Evolutionary conservation across 2,329 filamentous ascomycete species (phyloP), one percentile per base, ranked within the genome.

Genomic region (Colletotrichum sp.): DNA sequence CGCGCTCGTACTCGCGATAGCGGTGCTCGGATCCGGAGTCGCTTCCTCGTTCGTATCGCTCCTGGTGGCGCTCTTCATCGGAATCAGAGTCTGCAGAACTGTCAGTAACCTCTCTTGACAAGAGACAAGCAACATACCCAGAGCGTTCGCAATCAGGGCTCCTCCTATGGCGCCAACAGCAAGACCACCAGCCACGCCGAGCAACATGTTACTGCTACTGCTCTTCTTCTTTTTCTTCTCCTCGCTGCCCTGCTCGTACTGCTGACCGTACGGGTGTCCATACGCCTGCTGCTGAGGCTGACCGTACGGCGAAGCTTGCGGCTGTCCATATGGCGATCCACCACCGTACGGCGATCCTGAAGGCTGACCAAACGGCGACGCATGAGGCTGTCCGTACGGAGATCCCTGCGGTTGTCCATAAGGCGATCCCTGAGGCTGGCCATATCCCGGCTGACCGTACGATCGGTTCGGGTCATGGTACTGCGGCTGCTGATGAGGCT

Each of bases 101-200:
- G 26, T 34, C 1, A 26, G 34, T 57, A 21, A 2, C 6, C 3
- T 6, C 3, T 3, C 2, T 21, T 24, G 13, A 5, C 0, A 21
- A 30, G n/a, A 9, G 0, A 15, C 8, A 13, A 32, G 16, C 2
- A 10, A 85, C 88, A 74, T 86, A 93, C 92, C 84, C 16, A 92
- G 77, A 69, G 89, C 89, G 80, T 92, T 86, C 15, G 88, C 88
- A 72, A 93, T 82, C 43, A 92, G 80, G 6, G 90, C 92, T 63
- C 91, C 92, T 13, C 89, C 92, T 38, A 91, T 81, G 58, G 87
- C 89, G 77, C 90, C 90, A 10, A 88, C 84, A 1, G 90, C 91
- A 32, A 92, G 77, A 80, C 92, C 92, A 58, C 87, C 92, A 8
- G 89, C 89, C 68, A 88, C 92, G 26, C 88, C 91, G 48, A 90